phyloP scores from a whole-genome alignment of 345 rosid species.

The Corchorus capsularis region DNA sequence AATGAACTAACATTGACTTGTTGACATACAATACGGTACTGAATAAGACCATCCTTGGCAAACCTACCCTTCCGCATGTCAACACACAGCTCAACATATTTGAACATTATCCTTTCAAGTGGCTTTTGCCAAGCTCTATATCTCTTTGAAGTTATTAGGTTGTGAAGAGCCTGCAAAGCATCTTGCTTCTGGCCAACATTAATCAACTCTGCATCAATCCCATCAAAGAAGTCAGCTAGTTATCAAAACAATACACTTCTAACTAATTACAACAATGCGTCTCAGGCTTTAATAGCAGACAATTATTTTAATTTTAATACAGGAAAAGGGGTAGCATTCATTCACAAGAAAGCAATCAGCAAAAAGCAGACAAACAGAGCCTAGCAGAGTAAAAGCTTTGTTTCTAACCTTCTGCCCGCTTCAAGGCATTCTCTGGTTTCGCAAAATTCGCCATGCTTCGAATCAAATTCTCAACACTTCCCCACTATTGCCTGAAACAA shows the following conservation, averaged over 20 bases:
- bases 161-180: conserved; percentile 91
- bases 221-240: background rate
- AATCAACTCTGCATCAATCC: conserved; percentile 64
- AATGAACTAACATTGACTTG: conserved; percentile 92
- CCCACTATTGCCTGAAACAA: background rate
- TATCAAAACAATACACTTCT: background rate
- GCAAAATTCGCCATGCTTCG: conserved; percentile 67
- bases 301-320: background rate
- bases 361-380: background rate
- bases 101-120: conserved; percentile 89
- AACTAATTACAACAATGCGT: background rate
- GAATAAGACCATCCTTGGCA: conserved; percentile 97
- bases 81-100: conserved; percentile 95
- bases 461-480: conserved; percentile 21
- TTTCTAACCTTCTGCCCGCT: conserved; percentile 86
- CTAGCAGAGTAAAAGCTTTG: background rate
- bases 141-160: conserved; percentile 86
- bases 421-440: conserved; percentile 88
- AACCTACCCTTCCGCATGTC: conserved; percentile 88
- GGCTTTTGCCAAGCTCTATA: conserved; percentile 96
- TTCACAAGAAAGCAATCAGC: background rate
- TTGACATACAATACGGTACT: conserved; percentile 91
- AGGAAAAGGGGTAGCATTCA: background rate
- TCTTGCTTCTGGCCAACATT: conserved; percentile 99
- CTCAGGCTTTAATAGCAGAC: background rate